A percentile compares a stretch with the other conserved stretches of the same genome.
Conservation (phyloP, 805 yeast species). For the Martiniozyma abietophila region DNA sequence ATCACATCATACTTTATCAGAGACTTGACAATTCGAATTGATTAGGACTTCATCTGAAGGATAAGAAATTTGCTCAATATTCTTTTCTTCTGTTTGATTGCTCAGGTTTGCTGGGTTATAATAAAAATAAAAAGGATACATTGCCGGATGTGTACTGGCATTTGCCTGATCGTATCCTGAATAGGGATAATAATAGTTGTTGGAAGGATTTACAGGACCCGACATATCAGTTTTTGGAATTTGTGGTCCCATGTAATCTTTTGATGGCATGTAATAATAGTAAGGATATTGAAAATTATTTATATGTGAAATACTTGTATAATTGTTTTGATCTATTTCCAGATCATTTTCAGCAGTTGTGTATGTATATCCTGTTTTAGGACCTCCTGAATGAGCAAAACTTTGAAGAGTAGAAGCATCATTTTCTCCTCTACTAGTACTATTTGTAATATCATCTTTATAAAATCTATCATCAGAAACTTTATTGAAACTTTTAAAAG, state of each 20-base stretch:
- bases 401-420: no score
- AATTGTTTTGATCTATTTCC: slow-evolving; percentile 11
- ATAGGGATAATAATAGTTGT: slow-evolving; percentile 21
- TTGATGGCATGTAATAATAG: slow-evolving; percentile 23
- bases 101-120: slow-evolving; percentile 16
- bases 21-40: neutral
- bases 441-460: slow-evolving; percentile 18
- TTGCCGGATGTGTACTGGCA: slow-evolving; percentile 14
- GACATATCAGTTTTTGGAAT: slow-evolving; percentile 5
- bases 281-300: slow-evolving; percentile 20
- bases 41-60: neutral
- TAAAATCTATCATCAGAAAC: slow-evolving; percentile 7
- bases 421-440: slow-evolving; percentile 18
- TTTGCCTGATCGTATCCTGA: slow-evolving; percentile 18
- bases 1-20: neutral
- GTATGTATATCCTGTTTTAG: slow-evolving; percentile 22
- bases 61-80: neutral
- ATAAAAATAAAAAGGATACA: slow-evolving; percentile 26
- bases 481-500: neutral
- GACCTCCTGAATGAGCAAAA: slow-evolving; percentile 24
- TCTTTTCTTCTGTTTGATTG: neutral
- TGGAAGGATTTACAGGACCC: neutral
- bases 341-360: slow-evolving; percentile 22
- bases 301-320: slow-evolving; percentile 6
- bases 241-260: slow-evolving; percentile 14